Evolutionary conservation across 2,329 filamentous ascomycete genomes (phyloP), one percentile per base, ranked within the genome.

Genomic region (Sporothrix brunneoviolacea): DNA sequence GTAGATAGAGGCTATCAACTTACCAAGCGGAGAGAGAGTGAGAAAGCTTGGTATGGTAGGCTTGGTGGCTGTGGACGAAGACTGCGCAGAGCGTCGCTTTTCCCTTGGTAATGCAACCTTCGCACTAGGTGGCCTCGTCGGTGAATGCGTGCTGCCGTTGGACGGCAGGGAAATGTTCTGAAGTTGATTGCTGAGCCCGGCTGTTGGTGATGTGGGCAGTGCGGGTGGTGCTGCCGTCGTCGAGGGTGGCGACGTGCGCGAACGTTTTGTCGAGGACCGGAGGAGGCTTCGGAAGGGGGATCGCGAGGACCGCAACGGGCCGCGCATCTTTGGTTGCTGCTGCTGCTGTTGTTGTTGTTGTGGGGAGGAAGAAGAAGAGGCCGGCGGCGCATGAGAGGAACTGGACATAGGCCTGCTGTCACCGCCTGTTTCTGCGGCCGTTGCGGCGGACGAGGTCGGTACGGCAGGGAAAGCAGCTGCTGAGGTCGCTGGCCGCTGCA

Each of bases 11-110:
- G n/a, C n/a, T n/a, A n/a, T n/a, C 8, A 7, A 8, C 74, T 55
- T 68, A 75, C 78, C 75, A 63, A 67, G 58, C 54, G 68, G 69
- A 3, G 54, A 41, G 4, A 54, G 30, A 4, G 39, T 45, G 10
- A 59, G 37, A 16, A 58, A 59, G 1, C 37, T 7, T 0, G 57
- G 57, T 52, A 78, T 61, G 47, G 55, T 59, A 2, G 59, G 61
- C 27, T 54, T 38, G 24, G 16, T 18, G 21, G n/a, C 21, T 8
- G 33, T 46, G 4, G 28, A 27, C 4, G 22, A 28, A 4, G 36
- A 44, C 22, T 53, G 51, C 30, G 32, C 21, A 2, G 46, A 52
- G n/a, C 15, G 51, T 21, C 46, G 40, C 30, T 30, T 18, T 22
- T 45, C 19, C 8, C 3, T 9, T 12, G 27, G 33, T 38, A 22